phyloP scores from a whole-genome alignment of 169 alveolate genomes.

The Besnoitia besnoiti region DNA sequence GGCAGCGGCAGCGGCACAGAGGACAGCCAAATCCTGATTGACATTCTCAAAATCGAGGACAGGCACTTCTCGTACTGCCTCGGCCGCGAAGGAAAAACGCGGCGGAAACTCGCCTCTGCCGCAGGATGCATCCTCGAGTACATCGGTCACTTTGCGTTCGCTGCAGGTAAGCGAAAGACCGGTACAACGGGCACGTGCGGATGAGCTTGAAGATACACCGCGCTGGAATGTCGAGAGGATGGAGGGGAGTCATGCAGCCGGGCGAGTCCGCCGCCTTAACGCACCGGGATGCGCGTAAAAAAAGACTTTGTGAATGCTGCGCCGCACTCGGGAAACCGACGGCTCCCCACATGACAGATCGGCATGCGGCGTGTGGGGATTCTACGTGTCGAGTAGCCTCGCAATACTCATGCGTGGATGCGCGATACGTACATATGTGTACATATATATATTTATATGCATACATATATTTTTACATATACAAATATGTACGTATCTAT shows the following conservation, averaged over 20 bases:
- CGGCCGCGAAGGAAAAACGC: slow-evolving; percentile 75
- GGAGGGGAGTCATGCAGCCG: no score
- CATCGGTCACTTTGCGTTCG: slow-evolving; percentile 51
- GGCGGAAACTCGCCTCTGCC: slow-evolving; percentile 73
- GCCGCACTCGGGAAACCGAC: no score
- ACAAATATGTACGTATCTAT: not conserved
- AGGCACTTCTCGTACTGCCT: slow-evolving; percentile 69
- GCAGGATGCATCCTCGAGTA: slow-evolving; percentile 75
- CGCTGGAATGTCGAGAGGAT: no score
- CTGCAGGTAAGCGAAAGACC: slow-evolving; percentile 33
- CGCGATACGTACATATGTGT: not conserved
- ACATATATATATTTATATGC: not conserved
- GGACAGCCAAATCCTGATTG: not conserved
- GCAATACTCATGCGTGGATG: not conserved
- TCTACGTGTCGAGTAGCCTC: not conserved
- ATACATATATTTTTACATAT: not conserved
- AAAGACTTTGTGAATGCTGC: no score
- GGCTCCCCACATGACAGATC: not conserved
- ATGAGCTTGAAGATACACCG: no score
- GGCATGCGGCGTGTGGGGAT: no score
- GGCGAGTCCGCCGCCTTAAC: no score
- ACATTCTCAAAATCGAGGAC: not conserved
- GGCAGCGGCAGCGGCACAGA: not conserved
- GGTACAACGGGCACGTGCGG: not conserved
- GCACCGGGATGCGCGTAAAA: no score